A percentile compares a stretch with the other conserved stretches of the same genome.
These are phyloP conservation scores for Neocatenulostroma microsporum DNA, from an alignment of 2,329 filamentous ascomycete genomes.

Conservation along the genomic window DNA sequence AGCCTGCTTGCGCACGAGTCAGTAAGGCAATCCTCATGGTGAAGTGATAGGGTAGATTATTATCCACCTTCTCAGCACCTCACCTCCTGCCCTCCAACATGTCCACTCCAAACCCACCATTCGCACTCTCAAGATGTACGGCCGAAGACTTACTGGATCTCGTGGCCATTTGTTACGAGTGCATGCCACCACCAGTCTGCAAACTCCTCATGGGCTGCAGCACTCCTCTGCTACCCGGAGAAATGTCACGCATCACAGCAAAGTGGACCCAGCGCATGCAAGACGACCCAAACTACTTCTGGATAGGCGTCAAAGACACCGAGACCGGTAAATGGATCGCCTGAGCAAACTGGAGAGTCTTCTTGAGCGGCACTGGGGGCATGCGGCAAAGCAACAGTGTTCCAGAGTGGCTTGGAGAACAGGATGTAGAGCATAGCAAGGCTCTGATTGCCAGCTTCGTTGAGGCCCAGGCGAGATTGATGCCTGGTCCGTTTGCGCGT, in stretches of 20 bases:
- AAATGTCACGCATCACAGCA: slow-evolving; percentile 8
- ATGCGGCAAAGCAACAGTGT: not conserved
- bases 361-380: not conserved
- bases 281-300: slow-evolving; percentile 20
- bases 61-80: no score
- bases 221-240: not conserved
- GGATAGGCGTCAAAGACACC: slow-evolving; percentile 25
- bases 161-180: slow-evolving; percentile 5
- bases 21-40: no score
- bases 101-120: slow-evolving; percentile 2
- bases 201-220: slow-evolving; percentile 19
- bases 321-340: slow-evolving; percentile 22
- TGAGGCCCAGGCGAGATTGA: not conserved
- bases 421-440: slow-evolving; percentile 1
- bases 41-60: no score
- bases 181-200: slow-evolving; percentile 9
- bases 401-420: slow-evolving; percentile 5
- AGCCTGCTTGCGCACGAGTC: no score
- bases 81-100: no score
- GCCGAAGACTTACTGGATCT: slow-evolving; percentile 6
- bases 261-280: slow-evolving; percentile 13
- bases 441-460: not conserved
- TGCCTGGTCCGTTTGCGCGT: slow-evolving; percentile 5
- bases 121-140: slow-evolving; percentile 4
- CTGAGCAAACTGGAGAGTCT: slow-evolving; percentile 22